Evolutionary conservation across 106 monocot genomes (phyloP).

Genomic region (Chionographis japonica): DNA sequence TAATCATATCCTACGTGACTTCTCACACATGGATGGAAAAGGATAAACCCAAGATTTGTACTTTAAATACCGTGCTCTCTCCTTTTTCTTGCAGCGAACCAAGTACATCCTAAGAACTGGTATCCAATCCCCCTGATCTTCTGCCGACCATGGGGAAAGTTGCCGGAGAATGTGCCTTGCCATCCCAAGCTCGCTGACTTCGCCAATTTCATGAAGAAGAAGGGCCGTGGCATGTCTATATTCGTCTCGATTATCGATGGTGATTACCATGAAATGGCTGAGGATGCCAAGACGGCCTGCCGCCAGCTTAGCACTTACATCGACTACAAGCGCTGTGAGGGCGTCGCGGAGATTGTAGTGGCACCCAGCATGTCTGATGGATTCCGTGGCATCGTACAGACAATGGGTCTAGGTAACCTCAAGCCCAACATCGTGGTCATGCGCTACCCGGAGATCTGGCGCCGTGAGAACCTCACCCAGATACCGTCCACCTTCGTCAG

Average conservation of each 20-base stretch:
- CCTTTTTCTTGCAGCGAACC: conserved; percentile 46
- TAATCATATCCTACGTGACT: too few species aligned
- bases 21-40: not conserved
- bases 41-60: not conserved
- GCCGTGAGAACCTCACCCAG: conserved; percentile 81
- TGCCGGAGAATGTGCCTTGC: conserved; percentile 98
- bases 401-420: conserved; percentile 97
- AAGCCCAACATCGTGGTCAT: conserved; percentile 98
- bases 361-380: conserved; percentile 86
- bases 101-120: conserved; percentile 98
- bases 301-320: conserved; percentile 87
- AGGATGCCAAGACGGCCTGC: conserved; percentile 82
- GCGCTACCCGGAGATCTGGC: conserved; percentile 98
- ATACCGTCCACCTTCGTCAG: conserved; percentile 92
- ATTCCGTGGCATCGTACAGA: conserved; percentile 90
- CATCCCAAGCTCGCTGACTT: conserved; percentile 99
- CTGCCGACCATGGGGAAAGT: conserved; percentile 96
- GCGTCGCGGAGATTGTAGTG: conserved; percentile 92
- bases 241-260: conserved; percentile 89
- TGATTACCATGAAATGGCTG: conserved; percentile 81
- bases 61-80: not conserved
- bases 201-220: conserved; percentile 99
- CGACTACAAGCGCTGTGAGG: conserved; percentile 92
- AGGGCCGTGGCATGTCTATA: conserved; percentile 96
- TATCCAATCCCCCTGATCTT: conserved; percentile 95